Conservation (phyloP, 306 rosid species). For the Inga laurina region DNA sequence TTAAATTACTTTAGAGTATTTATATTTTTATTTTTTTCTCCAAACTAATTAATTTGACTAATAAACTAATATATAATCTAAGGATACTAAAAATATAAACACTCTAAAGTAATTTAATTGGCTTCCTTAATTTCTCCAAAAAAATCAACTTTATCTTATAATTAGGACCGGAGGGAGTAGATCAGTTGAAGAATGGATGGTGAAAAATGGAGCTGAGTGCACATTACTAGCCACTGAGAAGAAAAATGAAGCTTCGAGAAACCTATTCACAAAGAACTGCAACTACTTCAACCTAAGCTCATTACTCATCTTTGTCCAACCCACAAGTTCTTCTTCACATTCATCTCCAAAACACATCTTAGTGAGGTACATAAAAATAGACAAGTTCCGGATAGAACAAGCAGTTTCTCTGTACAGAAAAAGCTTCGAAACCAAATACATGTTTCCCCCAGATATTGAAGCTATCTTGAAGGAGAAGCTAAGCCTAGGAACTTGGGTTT, state of each 20-base stretch:
- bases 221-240: constrained; percentile 64
- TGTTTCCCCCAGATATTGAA: constrained; percentile 63
- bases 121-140: no score
- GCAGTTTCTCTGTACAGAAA: constrained; percentile 56
- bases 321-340: constrained; percentile 37
- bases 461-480: constrained; percentile 62
- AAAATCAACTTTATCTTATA: no score
- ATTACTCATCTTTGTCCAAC: constrained; percentile 58
- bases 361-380: constrained; percentile 44
- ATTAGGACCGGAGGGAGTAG: no score
- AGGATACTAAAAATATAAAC: no score
- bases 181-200: constrained; percentile 75
- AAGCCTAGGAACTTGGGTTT: constrained; percentile 72
- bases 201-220: constrained; percentile 70
- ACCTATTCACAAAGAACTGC: constrained; percentile 66
- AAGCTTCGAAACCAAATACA: constrained; percentile 48
- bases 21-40: no score
- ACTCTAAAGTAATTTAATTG: no score
- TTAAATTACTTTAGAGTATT: no score
- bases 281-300: constrained; percentile 59
- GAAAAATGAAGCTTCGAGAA: constrained; percentile 60
- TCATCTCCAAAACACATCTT: constrained; percentile 40
- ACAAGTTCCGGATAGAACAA: constrained; percentile 52
- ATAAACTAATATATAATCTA: no score
- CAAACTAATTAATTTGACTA: no score